These are phyloP conservation scores for Saccharomyces cerevisiae DNA, from an alignment of 805 yeast genomes.

Conservation along the genomic window DNA sequence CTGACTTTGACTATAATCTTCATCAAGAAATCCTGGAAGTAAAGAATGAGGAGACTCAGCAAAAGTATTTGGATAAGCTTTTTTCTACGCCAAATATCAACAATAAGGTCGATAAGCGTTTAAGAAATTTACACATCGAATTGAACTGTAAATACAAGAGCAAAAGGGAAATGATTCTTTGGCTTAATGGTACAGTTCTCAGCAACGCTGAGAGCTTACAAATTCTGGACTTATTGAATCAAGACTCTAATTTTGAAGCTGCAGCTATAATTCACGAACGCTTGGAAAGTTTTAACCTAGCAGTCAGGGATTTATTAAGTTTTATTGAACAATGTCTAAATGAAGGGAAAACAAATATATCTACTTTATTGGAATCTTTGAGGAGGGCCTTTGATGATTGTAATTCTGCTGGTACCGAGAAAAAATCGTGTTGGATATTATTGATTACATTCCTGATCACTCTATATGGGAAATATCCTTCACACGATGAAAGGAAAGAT, in stretches of 20 bases:
- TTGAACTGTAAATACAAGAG: slow-evolving; percentile 12
- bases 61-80: slow-evolving; percentile 15
- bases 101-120: neutral
- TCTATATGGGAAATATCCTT: slow-evolving; percentile 6
- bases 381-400: slow-evolving; percentile 12
- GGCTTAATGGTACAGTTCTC: slow-evolving; percentile 14
- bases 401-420: slow-evolving; percentile 4
- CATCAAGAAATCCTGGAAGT: slow-evolving; percentile 12
- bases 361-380: slow-evolving; percentile 4
- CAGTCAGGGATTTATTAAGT: slow-evolving; percentile 11
- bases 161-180: slow-evolving; percentile 5
- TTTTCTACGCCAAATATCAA: neutral
- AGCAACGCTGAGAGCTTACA: slow-evolving; percentile 7
- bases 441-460: slow-evolving; percentile 17
- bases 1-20: slow-evolving; percentile 14
- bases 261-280: slow-evolving; percentile 14
- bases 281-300: slow-evolving; percentile 10
- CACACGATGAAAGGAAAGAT: slow-evolving; percentile 1
- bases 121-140: slow-evolving; percentile 12
- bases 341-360: neutral
- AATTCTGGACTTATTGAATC: slow-evolving; percentile 7
- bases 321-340: slow-evolving; percentile 15
- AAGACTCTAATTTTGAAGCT: slow-evolving; percentile 12
- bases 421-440: slow-evolving; percentile 17
- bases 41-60: slow-evolving; percentile 4